A percentile compares a stretch with the other conserved stretches of the same genome.
Conservation (phyloP, 139 green algal genomes). For the Deuterostichococcus epilithicus region DNA sequence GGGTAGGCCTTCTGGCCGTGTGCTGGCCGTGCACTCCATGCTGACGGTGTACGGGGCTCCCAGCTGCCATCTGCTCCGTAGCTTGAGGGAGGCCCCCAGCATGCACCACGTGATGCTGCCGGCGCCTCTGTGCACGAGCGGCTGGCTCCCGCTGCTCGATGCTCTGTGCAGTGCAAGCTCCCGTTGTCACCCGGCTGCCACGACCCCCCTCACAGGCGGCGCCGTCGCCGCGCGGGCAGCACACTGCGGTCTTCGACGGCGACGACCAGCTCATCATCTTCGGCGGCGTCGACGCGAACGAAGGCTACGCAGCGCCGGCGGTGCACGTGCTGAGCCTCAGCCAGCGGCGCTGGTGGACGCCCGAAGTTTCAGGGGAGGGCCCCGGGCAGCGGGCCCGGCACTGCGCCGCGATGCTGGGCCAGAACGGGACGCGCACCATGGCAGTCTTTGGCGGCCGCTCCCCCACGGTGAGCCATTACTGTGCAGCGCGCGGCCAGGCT, state of each 20-base stretch:
- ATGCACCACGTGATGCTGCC: too few relatives aligned
- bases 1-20: slow-evolving; percentile 11
- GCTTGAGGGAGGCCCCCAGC: too few relatives aligned
- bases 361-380: not conserved
- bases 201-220: too few relatives aligned
- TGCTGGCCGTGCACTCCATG: too few relatives aligned
- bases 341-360: slow-evolving; percentile 14
- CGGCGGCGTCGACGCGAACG: slow-evolving; percentile 10
- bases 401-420: slow-evolving; percentile 12
- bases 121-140: too few relatives aligned
- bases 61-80: not conserved
- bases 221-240: slow-evolving; percentile 10
- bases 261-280: slow-evolving; percentile 22
- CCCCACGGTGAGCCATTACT: not conserved
- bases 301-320: not conserved
- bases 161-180: too few relatives aligned
- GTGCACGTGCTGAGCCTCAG: slow-evolving; percentile 20
- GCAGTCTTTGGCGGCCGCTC: slow-evolving; percentile 28
- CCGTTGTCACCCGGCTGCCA: too few relatives aligned
- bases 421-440: slow-evolving; percentile 15
- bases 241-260: slow-evolving; percentile 23
- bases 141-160: too few relatives aligned
- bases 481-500: too few relatives aligned
- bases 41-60: too few relatives aligned
- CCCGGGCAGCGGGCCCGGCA: slow-evolving; percentile 13